Conservation (phyloP, 257 asterid species). For the Solanum commersonii region DNA sequence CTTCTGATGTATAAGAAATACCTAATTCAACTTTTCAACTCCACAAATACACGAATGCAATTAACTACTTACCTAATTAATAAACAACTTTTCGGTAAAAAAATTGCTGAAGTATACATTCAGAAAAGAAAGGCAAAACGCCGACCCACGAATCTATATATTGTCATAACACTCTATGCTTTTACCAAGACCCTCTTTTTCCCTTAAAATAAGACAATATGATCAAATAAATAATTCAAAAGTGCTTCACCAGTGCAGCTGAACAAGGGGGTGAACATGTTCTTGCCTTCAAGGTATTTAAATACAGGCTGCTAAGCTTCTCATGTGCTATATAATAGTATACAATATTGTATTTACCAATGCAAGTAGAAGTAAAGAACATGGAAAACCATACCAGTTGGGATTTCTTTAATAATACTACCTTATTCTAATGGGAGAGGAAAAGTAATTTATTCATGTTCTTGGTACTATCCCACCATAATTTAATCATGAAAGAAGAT, state of each 20-base stretch:
- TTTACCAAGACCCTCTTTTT: not conserved
- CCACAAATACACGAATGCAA: not conserved
- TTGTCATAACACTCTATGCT: not conserved
- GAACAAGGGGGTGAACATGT: slow-evolving; percentile 29
- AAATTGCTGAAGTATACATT: not conserved
- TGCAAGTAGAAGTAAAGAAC: slow-evolving; percentile 7
- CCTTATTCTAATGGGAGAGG: slow-evolving; percentile 5
- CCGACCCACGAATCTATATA: slow-evolving; percentile 1
- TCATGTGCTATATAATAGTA: slow-evolving; percentile 16
- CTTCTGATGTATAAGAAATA: not conserved
- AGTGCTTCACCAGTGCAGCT: slow-evolving; percentile 25
- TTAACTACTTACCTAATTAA: slow-evolving; percentile 6
- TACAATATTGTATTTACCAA: not conserved
- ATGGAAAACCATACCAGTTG: not conserved
- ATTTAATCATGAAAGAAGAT: slow-evolving; percentile 3
- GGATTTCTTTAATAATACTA: not conserved
- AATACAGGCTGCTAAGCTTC: slow-evolving; percentile 13
- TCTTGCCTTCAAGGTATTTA: slow-evolving; percentile 6
- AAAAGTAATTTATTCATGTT: slow-evolving; percentile 2
- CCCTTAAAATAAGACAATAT: slow-evolving; percentile 1
- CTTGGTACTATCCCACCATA: slow-evolving; percentile 7
- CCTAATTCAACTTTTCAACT: not conserved
- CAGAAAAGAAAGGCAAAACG: slow-evolving; percentile 5
- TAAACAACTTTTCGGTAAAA: slow-evolving; percentile 1
- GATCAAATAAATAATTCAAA: not conserved